These are phyloP conservation scores for Colletotrichum aenigma DNA, from an alignment of 2,329 filamentous ascomycete species.

Conservation along the genomic window DNA sequence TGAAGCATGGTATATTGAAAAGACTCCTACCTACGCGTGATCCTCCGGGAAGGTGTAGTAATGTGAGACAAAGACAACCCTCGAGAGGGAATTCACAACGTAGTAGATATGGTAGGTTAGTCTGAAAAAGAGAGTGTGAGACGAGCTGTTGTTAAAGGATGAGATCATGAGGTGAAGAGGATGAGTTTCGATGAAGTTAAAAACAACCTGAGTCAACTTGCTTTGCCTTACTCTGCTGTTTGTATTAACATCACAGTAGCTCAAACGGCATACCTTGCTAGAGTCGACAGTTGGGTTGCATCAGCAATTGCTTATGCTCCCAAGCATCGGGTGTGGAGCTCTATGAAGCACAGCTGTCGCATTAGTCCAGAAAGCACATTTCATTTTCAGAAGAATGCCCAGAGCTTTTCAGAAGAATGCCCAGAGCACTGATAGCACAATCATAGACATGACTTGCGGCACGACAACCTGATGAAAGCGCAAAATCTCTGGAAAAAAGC, in stretches of 20 bases:
- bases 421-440: not conserved
- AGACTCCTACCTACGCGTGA: accelerated
- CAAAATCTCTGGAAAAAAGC: not conserved
- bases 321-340: not conserved
- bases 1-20: not conserved
- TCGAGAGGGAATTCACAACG: not conserved
- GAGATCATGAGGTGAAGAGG: no score
- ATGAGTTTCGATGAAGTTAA: not conserved
- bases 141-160: not conserved
- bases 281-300: not conserved
- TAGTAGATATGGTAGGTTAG: not conserved
- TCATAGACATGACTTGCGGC: accelerated
- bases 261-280: not conserved
- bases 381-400: accelerated
- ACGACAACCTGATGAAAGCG: not conserved
- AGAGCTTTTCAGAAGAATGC: no score
- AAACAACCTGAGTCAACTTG: not conserved
- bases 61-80: accelerated
- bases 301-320: not conserved
- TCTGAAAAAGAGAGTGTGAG: not conserved
- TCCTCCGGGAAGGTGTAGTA: accelerated
- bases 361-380: not conserved
- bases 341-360: not conserved
- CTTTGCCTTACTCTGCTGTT: not conserved
- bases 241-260: accelerated